These are phyloP conservation scores for Polytrichum commune DNA, from an alignment of 225 moss, liverwort and hornwort genomes.

Conservation along the genomic window DNA sequence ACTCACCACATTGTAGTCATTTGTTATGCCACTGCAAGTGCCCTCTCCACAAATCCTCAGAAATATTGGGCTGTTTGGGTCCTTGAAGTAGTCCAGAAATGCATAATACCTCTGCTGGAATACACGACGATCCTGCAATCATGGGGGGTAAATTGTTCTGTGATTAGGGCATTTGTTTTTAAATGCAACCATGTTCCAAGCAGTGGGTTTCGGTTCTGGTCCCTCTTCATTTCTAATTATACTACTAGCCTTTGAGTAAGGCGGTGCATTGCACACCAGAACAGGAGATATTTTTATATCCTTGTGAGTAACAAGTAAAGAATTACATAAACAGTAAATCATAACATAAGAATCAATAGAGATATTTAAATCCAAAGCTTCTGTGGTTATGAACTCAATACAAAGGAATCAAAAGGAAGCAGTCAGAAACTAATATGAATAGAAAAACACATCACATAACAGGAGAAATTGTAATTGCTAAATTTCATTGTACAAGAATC, in stretches of 20 bases:
- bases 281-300: too few species aligned
- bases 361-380: too few species aligned
- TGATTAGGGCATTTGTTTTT: too few species aligned
- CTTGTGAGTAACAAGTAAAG: too few species aligned
- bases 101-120: constrained; percentile 86
- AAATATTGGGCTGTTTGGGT: constrained; percentile 76
- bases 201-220: background rate
- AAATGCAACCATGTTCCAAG: background rate
- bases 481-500: background rate
- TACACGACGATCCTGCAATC: constrained; percentile 62
- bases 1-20: constrained; percentile 86
- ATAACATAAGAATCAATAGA: too few species aligned
- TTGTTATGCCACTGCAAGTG: constrained; percentile 72
- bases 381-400: too few species aligned
- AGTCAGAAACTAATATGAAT: too few species aligned
- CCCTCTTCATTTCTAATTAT: background rate
- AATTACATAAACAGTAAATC: too few species aligned
- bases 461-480: background rate
- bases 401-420: too few species aligned
- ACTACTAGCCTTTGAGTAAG: too few species aligned
- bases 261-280: too few species aligned
- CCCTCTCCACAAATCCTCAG: constrained; percentile 88
- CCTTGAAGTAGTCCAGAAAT: constrained; percentile 51
- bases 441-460: too few species aligned
- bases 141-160: background rate